Evolutionary conservation across 1,284 basidiomycete species (phyloP).

Genomic region (Tilletiopsis washingtonensis): DNA sequence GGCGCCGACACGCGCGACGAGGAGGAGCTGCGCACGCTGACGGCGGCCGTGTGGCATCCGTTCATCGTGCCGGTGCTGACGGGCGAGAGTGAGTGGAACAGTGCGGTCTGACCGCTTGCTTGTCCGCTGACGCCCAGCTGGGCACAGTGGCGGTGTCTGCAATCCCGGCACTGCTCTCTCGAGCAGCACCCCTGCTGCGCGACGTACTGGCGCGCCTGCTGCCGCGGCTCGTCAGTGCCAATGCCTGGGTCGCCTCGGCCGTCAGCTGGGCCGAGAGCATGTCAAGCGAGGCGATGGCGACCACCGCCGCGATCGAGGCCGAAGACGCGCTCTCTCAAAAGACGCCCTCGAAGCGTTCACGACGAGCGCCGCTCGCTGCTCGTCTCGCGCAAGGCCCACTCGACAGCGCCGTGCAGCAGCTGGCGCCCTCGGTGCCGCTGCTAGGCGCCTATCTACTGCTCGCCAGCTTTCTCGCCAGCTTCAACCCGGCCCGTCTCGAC

Average conservation of each 20-base stretch:
- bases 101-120: too few species aligned
- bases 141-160: not conserved
- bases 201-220: slow-evolving; percentile 33
- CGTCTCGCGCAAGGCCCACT: too few species aligned
- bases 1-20: slow-evolving; percentile 24
- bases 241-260: slow-evolving; percentile 21
- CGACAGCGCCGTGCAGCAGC: too few species aligned
- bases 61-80: slow-evolving; percentile 28
- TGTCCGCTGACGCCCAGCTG: not conserved
- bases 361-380: too few species aligned
- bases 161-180: slow-evolving; percentile 18
- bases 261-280: too few species aligned
- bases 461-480: slow-evolving; percentile 67
- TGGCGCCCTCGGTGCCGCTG: not conserved
- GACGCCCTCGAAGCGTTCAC: too few species aligned
- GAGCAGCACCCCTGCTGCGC: slow-evolving; percentile 17
- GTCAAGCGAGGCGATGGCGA: too few species aligned
- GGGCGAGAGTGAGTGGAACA: slow-evolving; percentile 11
- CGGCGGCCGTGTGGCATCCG: slow-evolving; percentile 30
- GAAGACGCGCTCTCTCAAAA: too few species aligned
- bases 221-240: slow-evolving; percentile 23
- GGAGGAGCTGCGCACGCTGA: slow-evolving; percentile 26
- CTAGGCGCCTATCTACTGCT: not conserved
- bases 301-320: too few species aligned
- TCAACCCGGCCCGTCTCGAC: slow-evolving; percentile 75